These are phyloP conservation scores for Fusarium goolgardi DNA, from an alignment of 2,329 filamentous ascomycete species.

Conservation along the genomic window DNA sequence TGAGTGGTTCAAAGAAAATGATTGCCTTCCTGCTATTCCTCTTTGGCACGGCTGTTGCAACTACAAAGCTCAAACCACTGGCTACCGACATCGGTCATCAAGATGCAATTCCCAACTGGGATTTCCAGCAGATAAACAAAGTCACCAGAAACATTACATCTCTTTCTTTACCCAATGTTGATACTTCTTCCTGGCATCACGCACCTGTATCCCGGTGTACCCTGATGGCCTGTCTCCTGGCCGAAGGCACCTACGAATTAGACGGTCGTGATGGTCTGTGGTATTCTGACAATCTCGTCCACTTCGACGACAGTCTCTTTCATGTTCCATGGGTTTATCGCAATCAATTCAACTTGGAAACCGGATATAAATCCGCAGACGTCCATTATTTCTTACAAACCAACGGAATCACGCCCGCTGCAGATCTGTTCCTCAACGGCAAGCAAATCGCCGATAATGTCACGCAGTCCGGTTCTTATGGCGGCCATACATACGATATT, in stretches of 20 bases:
- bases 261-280: background rate
- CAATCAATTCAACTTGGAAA: background rate
- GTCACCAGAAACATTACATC: background rate
- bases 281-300: slow-evolving; percentile 1
- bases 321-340: background rate
- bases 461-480: slow-evolving; percentile 3
- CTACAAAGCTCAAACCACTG: background rate
- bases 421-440: slow-evolving; percentile 4
- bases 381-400: background rate
- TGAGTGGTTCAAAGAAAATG: background rate
- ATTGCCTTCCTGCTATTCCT: background rate
- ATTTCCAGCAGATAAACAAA: background rate
- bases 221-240: background rate
- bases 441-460: background rate
- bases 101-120: background rate
- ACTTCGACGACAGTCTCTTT: background rate
- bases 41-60: background rate
- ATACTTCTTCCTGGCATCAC: slow-evolving; percentile 1
- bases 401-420: slow-evolving; percentile 1
- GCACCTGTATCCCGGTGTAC: background rate
- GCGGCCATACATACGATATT: background rate
- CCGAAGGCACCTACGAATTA: background rate
- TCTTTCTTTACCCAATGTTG: background rate
- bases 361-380: accelerated
- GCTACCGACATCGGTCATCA: background rate